Evolutionary conservation across 2,329 filamentous ascomycete genomes (phyloP).

Genomic region (Apiospora saccharicola): DNA sequence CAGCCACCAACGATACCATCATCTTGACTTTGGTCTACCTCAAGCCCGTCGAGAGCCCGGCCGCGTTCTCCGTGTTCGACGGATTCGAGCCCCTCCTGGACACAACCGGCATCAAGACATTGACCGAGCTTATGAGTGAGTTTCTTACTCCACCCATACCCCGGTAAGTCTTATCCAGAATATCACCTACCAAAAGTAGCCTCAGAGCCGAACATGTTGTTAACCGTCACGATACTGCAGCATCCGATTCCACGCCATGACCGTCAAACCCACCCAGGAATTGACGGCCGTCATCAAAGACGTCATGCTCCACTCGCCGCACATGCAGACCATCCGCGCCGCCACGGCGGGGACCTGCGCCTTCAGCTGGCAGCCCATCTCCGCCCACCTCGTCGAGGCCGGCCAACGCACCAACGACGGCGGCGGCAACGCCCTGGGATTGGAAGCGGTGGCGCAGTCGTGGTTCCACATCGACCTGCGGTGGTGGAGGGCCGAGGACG

Average conservation of each 20-base stretch:
- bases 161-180: slow-evolving; percentile 1
- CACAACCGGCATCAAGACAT: slow-evolving; percentile 19
- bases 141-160: not conserved
- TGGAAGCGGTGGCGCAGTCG: slow-evolving; percentile 15
- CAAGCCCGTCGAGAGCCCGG: not conserved
- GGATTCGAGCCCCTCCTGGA: slow-evolving; percentile 15
- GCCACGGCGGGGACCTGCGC: not conserved
- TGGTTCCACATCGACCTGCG: slow-evolving; percentile 21
- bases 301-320: slow-evolving; percentile 11
- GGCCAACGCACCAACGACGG: not conserved
- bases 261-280: not conserved
- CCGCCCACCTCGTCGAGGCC: slow-evolving; percentile 5
- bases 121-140: slow-evolving; percentile 20
- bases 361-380: slow-evolving; percentile 24
- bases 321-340: slow-evolving; percentile 10
- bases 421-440: slow-evolving; percentile 5
- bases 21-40: slow-evolving; percentile 17
- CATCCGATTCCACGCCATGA: slow-evolving; percentile 11
- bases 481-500: slow-evolving; percentile 12
- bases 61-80: slow-evolving; percentile 21
- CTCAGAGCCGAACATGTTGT: too few relatives aligned
- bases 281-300: not conserved
- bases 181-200: too few relatives aligned
- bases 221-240: not conserved
- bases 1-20: slow-evolving; percentile 16